These are phyloP conservation scores for Clitoria ternatea DNA, from an alignment of 306 rosid genomes.

Conservation along the genomic window DNA sequence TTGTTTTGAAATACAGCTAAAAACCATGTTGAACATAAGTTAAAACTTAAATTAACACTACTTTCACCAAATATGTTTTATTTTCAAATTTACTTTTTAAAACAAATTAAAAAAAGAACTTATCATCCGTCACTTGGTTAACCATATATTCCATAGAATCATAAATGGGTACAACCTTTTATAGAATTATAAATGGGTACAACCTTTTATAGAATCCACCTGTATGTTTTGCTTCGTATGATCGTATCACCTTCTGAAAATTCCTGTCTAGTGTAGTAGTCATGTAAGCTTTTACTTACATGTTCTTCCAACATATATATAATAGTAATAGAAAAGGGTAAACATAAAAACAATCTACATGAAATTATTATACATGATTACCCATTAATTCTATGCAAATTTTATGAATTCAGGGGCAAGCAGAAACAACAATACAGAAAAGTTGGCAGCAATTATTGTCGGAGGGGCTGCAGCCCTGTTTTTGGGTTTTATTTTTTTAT, in stretches of 20 bases:
- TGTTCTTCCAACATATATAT: not conserved
- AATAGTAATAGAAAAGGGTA: not conserved
- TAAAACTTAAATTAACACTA: too few species aligned
- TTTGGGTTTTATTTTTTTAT: constrained; percentile 35
- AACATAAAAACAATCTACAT: not conserved
- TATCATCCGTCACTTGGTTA: too few species aligned
- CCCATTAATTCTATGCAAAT: not conserved
- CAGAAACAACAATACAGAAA: constrained; percentile 22
- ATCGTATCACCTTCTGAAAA: not conserved
- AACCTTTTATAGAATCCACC: too few species aligned
- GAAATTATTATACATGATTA: not conserved
- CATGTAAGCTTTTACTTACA: not conserved
- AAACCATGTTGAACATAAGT: too few species aligned
- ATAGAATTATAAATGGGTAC: too few species aligned
- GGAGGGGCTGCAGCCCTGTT: constrained; percentile 57
- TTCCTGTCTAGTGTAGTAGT: not conserved
- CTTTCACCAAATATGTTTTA: too few species aligned
- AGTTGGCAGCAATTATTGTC: constrained; percentile 44
- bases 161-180: too few species aligned
- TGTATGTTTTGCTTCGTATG: too few species aligned
- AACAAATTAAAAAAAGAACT: too few species aligned
- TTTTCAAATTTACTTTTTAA: too few species aligned
- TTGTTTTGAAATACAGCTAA: too few species aligned
- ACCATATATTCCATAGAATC: too few species aligned
- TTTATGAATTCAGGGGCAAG: constrained; percentile 15